Evolutionary conservation across 139 green algal genomes (phyloP).

Genomic region (Picochlorum sp.): DNA sequence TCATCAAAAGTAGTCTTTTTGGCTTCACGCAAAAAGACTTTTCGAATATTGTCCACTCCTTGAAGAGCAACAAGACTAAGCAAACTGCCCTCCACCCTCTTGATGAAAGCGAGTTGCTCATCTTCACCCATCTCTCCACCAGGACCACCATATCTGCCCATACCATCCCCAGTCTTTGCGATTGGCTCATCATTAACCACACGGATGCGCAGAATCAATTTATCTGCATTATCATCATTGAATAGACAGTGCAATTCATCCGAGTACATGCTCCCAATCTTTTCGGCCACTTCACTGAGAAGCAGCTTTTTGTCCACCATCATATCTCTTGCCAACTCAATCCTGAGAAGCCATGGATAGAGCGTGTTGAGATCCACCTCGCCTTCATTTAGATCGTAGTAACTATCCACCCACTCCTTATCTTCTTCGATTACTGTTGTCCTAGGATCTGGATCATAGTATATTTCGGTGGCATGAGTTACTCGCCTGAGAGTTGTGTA

Average conservation of each 20-base stretch:
- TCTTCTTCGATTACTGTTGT: slow-evolving; percentile 87
- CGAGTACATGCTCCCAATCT: slow-evolving; percentile 75
- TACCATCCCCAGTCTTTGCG: background rate
- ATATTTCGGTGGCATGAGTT: slow-evolving; percentile 69
- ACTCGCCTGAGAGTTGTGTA: slow-evolving; percentile 87
- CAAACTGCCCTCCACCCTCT: slow-evolving; percentile 65
- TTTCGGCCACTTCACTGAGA: slow-evolving; percentile 64
- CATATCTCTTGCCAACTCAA: slow-evolving; percentile 56
- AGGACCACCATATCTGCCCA: slow-evolving; percentile 6
- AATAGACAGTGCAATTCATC: slow-evolving; percentile 90
- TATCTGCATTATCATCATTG: slow-evolving; percentile 93
- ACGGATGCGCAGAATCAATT: slow-evolving; percentile 83
- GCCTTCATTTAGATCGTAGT: slow-evolving; percentile 79
- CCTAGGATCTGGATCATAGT: slow-evolving; percentile 71
- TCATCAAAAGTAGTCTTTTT: slow-evolving; percentile 53
- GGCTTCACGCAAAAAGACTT: slow-evolving; percentile 86
- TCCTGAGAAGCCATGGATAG: slow-evolving; percentile 91
- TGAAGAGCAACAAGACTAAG: slow-evolving; percentile 53
- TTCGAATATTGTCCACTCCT: slow-evolving; percentile 79
- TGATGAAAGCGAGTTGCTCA: slow-evolving; percentile 70
- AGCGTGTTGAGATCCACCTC: slow-evolving; percentile 66
- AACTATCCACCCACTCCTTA: slow-evolving; percentile 70
- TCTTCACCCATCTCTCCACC: slow-evolving; percentile 32
- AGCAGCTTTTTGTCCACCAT: slow-evolving; percentile 89
- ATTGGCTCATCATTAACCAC: slow-evolving; percentile 8